These are phyloP conservation scores for Endotrypanum monterogeii DNA, from an alignment of 208 protist genomes.

Conservation along the genomic window DNA sequence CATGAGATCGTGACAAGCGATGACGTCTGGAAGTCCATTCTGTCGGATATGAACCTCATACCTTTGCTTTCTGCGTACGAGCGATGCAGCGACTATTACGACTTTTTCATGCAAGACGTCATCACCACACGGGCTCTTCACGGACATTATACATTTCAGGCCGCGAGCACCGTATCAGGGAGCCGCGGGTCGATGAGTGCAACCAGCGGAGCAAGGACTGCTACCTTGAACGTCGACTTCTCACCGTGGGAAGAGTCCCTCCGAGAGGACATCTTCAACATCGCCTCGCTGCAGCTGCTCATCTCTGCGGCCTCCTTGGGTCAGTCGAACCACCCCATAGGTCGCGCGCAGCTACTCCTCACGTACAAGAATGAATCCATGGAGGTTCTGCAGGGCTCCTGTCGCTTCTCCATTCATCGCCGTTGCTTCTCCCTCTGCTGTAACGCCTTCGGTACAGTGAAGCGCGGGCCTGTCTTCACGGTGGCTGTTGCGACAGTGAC, in stretches of 20 bases:
- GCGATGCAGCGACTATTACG: constrained; percentile 38
- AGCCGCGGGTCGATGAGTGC: constrained; percentile 21
- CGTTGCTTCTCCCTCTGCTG: constrained; percentile 69
- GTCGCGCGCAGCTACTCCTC: constrained; percentile 64
- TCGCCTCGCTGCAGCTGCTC: constrained; percentile 46
- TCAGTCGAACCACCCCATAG: constrained; percentile 63
- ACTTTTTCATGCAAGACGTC: constrained; percentile 68
- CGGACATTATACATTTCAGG: constrained; percentile 68
- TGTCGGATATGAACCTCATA: constrained; percentile 46
- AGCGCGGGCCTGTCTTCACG: constrained; percentile 62
- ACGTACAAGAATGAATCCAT: constrained; percentile 61
- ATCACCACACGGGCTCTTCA: constrained; percentile 69
- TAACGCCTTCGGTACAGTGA: constrained; percentile 41
- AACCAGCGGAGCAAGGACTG: constrained; percentile 7
- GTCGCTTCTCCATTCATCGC: constrained; percentile 58
- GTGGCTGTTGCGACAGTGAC: constrained; percentile 48
- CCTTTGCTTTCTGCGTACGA: constrained; percentile 42
- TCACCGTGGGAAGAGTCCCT: constrained; percentile 13
- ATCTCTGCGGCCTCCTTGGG: constrained; percentile 60
- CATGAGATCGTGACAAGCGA: constrained; percentile 43
- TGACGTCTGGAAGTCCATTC: constrained; percentile 48
- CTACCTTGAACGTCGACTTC: background rate
- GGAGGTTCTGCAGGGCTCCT: constrained; percentile 69
- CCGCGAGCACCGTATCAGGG: constrained; percentile 12
- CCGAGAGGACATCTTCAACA: constrained; percentile 34